A percentile compares a stretch with the other conserved stretches of the same genome.
Evolutionary conservation across 2,329 filamentous ascomycete genomes (phyloP).

Genomic region (Monosporascus sp.): DNA sequence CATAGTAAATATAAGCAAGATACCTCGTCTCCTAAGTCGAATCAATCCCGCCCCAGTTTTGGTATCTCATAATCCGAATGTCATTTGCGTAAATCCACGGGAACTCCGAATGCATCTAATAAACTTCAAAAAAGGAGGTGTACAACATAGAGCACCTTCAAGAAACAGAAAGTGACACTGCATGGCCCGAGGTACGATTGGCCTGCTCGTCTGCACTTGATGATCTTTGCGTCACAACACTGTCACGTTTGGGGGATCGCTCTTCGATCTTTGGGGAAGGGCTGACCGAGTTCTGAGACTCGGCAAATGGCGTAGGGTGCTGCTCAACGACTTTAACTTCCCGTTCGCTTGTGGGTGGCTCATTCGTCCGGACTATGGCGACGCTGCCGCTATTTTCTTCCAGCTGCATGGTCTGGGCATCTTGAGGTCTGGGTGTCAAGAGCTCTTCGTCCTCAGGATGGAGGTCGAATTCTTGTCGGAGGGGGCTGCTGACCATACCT

Average conservation of each 20-base stretch:
- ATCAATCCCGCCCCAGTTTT: background rate
- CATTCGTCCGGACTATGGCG: conserved; percentile 1
- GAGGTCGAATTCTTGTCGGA: conserved; percentile 42
- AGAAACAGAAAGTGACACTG: conserved; percentile 15
- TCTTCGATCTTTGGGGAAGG: conserved; percentile 8
- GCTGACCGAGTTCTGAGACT: conserved; percentile 1
- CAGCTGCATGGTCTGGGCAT: conserved; percentile 2
- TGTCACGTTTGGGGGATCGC: conserved; percentile 10
- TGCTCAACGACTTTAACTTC: background rate
- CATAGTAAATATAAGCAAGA: background rate
- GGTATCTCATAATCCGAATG: background rate
- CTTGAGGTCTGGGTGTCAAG: conserved; percentile 18
- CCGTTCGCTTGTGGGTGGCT: background rate
- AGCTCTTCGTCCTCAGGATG: conserved; percentile 15
- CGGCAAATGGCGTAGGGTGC: conserved; percentile 5
- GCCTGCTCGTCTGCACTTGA: conserved; percentile 8
- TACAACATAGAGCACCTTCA: conserved; percentile 6
- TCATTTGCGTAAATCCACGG: background rate
- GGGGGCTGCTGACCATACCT: conserved; percentile 41
- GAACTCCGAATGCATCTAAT: conserved; percentile 18
- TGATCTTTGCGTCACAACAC: conserved; percentile 1
- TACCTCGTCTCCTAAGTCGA: background rate
- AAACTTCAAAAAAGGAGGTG: conserved; percentile 13
- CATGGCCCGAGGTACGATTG: conserved; percentile 8
- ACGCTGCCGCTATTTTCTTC: conserved; percentile 2